phyloP scores from a whole-genome alignment of 2,329 filamentous ascomycete genomes.

The Bipolaris victoriae region DNA sequence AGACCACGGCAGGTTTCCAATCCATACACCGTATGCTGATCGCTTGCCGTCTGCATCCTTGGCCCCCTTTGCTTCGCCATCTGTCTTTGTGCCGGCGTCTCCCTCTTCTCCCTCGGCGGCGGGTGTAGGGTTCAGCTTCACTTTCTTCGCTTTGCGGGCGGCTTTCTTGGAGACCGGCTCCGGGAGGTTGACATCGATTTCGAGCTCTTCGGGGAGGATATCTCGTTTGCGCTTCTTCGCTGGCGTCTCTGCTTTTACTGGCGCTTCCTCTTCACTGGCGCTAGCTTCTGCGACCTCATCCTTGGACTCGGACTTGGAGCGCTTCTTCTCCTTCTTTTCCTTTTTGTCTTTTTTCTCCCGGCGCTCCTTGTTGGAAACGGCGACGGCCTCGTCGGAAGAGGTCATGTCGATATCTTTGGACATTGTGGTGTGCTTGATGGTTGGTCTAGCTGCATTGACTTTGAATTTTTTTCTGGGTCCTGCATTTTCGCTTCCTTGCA shows the following conservation, averaged over 20 bases:
- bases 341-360: constrained; percentile 39
- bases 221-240: constrained; percentile 61
- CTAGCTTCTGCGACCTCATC: constrained; percentile 20
- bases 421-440: constrained; percentile 14
- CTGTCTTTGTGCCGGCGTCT: constrained; percentile 17
- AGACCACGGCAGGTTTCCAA: constrained; percentile 91
- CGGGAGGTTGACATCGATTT: constrained; percentile 87
- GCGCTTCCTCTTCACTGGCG: constrained; percentile 19
- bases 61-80: constrained; percentile 46
- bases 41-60: constrained; percentile 57
- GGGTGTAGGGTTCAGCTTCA: constrained; percentile 57
- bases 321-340: constrained; percentile 35
- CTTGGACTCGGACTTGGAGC: constrained; percentile 26
- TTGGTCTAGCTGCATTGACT: background rate
- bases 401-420: constrained; percentile 20
- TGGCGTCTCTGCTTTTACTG: constrained; percentile 21
- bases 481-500: constrained; percentile 23
- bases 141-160: constrained; percentile 86
- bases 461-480: constrained; percentile 27
- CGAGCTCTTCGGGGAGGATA: constrained; percentile 70
- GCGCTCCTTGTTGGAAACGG: constrained; percentile 28
- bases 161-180: constrained; percentile 96
- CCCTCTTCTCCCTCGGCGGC: constrained; percentile 17
- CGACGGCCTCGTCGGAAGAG: constrained; percentile 14
- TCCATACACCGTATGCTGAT: constrained; percentile 88